Percentiles rank a stretch among this genome's conserved stretches.
These are phyloP conservation scores for Cinnamomum chago DNA, from an alignment of 164 flowering plant species.

Conservation along the genomic window DNA sequence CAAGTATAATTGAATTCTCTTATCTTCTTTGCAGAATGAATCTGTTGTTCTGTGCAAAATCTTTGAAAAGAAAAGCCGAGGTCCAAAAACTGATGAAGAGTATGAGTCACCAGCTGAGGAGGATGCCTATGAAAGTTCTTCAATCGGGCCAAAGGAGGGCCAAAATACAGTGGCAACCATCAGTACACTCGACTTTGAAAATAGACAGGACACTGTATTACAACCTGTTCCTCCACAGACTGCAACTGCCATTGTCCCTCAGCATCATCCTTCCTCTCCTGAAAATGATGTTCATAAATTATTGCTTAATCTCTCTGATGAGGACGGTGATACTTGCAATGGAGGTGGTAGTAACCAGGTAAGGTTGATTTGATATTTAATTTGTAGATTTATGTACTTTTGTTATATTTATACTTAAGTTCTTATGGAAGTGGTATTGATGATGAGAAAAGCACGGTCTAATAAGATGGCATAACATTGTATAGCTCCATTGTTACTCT, in stretches of 20 bases:
- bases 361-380: neutral
- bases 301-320: neutral
- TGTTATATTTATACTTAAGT: too few species aligned
- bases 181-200: neutral
- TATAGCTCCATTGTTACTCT: too few species aligned
- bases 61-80: conserved; percentile 33
- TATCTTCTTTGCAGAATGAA: neutral
- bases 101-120: conserved; percentile 50
- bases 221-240: conserved; percentile 13
- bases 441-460: neutral
- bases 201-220: conserved; percentile 8
- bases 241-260: neutral
- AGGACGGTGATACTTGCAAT: conserved; percentile 5
- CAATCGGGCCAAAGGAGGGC: neutral
- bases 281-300: conserved; percentile 7
- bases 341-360: conserved; percentile 16
- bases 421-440: neutral
- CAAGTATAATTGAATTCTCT: neutral
- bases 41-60: conserved; percentile 24
- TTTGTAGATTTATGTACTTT: too few species aligned
- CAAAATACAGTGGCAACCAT: neutral
- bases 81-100: conserved; percentile 52
- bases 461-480: too few species aligned
- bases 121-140: conserved; percentile 29
- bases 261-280: conserved; percentile 3